phyloP scores from a whole-genome alignment of 768 basidiomycete genomes.

The Calocera cornea region DNA sequence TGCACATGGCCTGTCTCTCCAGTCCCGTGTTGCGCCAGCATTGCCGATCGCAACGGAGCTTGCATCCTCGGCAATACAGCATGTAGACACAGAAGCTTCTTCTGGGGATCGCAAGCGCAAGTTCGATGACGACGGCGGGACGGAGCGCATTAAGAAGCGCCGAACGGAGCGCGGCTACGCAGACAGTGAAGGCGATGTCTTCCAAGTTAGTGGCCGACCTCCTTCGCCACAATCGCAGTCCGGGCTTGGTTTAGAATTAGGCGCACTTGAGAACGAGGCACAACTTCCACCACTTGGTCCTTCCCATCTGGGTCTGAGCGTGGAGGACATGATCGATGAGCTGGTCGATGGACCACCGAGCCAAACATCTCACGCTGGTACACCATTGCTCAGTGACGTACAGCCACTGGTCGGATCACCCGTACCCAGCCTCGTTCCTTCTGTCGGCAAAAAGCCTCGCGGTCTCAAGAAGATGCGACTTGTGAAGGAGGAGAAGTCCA shows the following conservation, averaged over 20 bases:
- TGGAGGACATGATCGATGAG: not conserved
- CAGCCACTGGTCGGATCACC: not conserved
- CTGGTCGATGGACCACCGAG: not conserved
- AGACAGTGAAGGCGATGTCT: not conserved
- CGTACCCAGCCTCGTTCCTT: not conserved
- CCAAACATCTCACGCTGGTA: not conserved
- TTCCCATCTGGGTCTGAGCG: not conserved
- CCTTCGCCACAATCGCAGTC: not conserved
- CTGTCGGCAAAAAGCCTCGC: not conserved
- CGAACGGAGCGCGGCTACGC: not conserved
- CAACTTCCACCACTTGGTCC: not conserved
- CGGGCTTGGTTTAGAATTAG: not conserved
- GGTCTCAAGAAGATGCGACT: not conserved
- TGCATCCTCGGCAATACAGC: not conserved
- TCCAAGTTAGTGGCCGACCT: not conserved
- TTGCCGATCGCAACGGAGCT: not conserved
- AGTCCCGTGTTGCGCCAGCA: not conserved
- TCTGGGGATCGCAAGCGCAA: not conserved
- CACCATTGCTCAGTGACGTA: not conserved
- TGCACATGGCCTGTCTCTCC: not conserved
- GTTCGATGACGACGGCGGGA: not conserved
- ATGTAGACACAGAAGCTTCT: not conserved
- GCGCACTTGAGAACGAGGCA: not conserved
- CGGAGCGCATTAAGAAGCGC: not conserved
- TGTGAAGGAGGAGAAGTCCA: not conserved